Base-by-base conservation (phyloP, 148 eudicot species). In the Chenopodium album region DNA sequence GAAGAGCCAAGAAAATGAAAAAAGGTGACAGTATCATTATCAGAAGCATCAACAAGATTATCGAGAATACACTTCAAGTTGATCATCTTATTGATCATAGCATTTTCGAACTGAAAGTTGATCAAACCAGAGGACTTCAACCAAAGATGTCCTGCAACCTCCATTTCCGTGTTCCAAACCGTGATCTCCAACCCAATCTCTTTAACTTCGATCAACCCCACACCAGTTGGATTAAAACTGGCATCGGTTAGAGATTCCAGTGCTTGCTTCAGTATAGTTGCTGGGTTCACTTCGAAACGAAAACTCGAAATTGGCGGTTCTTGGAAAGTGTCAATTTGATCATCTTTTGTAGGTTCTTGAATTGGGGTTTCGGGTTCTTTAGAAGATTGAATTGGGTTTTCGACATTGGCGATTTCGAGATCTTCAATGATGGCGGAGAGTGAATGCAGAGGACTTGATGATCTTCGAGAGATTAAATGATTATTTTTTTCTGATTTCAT, bases 81-180 rank as follows among this genome's bases (percentile, higher is more conserved):
- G 34, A 79, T 63, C 67, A 29, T 69, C 23, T 69, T 79, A 9
- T 34, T 54, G 47, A 50, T 48, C 10, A 79, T 10, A 2, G 52
- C 64, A 13, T 54, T 56, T 2, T 4, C n/a, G 34, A 31, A 70
- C 23, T 32, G 6, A 50, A 79, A 79, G 29, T 79, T 37, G 52
- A 54, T 32, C 76, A 79, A 79, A 32, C 76, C 81, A 56, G 81
- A 31, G 50, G 81, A 9, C 7, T 56, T 70, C 76, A 79, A 70
- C 44, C 76, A 68, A 31, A 79, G 52, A 34, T 79, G 46, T 3
- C 75, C 74, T 0, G 7, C 47, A 16, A 56, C 81, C 12, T 23
- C 26, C 26, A 14, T 78, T 26, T 29, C 4, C 4, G 75, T 26
- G 63, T 52, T 70, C 2, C 68, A 34, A 50, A 32, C 75, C 20